Base-by-base conservation (phyloP, 306 rosid species). In the Pyrus pyrifolia region DNA sequence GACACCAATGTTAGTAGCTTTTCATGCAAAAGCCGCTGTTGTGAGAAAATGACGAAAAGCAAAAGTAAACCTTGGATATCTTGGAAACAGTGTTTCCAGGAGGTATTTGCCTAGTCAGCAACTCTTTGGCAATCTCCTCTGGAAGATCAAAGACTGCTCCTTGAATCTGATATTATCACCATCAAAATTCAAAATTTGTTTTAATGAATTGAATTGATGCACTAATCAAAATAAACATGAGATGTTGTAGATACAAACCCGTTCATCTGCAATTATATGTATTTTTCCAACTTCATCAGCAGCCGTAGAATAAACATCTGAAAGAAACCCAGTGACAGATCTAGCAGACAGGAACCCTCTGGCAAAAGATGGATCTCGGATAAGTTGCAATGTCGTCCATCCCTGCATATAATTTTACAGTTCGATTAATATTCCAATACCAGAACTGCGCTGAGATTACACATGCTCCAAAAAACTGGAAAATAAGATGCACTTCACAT, bases 101-200 rank as follows among this genome's bases (percentile, higher is more conserved):
- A 64, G 97, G 97, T 59, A 87, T 60, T 42, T 88, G 88, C 85
- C 78, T 90, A n/a, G 57, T 80, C 66, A 95, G 87, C 82, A 95
- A 86, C 84, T 89, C 97, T 75, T 89, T 95, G 27, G 97, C 99
- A 77, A 89, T 85, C 67, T 92, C 99, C 84, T 95, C 97, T 4
- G 99, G 97, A 76, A 95, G 89, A 89, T 95, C 99, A 76, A 95
- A 95, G 76, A 95, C 97, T 4, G 99, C 99, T 81, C 96, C 96
- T 79, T 88, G 93, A 87, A 92, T 86, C 99, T 95, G 96, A 79
- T 17, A 40, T 81, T 67, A 74, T 67, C 74, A 76, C 78, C 35
- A 79, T 71, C 69, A 80, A 77, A 21, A 80, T 77, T 35, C 40
- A 35, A 35, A 35, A 35, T 35, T 71, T 72, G 59, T 76, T 46